Conservation (phyloP, 495 filamentous ascomycete genomes). For the Penicillium waksmanii region DNA sequence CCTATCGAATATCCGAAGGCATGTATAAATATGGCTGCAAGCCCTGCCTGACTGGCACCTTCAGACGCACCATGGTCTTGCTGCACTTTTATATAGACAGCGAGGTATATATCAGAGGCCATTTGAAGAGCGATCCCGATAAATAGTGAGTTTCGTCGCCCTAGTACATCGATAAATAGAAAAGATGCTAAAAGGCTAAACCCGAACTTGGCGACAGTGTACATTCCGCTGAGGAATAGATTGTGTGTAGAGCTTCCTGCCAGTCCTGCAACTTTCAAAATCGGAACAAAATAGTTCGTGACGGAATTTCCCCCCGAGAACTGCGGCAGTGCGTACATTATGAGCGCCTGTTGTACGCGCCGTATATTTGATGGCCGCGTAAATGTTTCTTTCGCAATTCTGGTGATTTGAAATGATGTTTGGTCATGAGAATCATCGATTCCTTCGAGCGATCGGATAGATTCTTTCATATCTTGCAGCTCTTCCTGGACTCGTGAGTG, state of each 20-base stretch:
- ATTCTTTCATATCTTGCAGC: slow-evolving; percentile 28
- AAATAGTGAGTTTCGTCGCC: slow-evolving; percentile 22
- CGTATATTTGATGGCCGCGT: slow-evolving; percentile 21
- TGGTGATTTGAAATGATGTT: slow-evolving; percentile 9
- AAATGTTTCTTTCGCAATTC: slow-evolving; percentile 22
- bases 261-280: slow-evolving; percentile 13
- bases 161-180: slow-evolving; percentile 23
- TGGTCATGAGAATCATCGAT: not conserved
- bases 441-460: slow-evolving; percentile 21
- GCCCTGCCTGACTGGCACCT: slow-evolving; percentile 7
- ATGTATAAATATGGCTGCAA: slow-evolving; percentile 24
- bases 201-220: slow-evolving; percentile 33
- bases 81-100: slow-evolving; percentile 17
- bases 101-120: slow-evolving; percentile 25
- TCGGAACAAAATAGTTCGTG: slow-evolving; percentile 26
- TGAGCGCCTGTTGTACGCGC: slow-evolving; percentile 26
- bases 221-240: slow-evolving; percentile 28
- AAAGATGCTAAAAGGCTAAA: slow-evolving; percentile 30
- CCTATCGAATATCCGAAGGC: slow-evolving; percentile 22
- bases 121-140: slow-evolving; percentile 19
- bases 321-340: slow-evolving; percentile 32
- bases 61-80: not conserved
- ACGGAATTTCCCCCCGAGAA: slow-evolving; percentile 31
- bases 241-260: slow-evolving; percentile 4
- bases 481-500: slow-evolving; percentile 31